Evolutionary conservation across 352 stramenopile genomes (phyloP).

Genomic region (Blastocystis sp.): DNA sequence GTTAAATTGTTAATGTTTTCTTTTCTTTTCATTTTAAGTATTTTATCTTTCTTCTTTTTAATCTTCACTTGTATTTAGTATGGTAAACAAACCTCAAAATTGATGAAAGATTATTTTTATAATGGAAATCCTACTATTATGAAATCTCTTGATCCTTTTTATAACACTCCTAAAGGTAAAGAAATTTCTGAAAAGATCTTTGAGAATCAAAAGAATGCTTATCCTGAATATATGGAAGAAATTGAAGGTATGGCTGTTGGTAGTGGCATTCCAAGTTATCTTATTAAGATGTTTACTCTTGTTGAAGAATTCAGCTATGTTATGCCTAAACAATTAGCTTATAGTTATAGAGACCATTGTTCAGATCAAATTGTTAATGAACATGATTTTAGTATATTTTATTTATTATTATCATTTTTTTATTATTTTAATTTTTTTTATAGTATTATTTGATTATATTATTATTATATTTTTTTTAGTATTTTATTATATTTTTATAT

Average conservation of each 20-base stretch:
- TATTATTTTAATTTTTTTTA: neutral
- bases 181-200: conserved; percentile 28
- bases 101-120: conserved; percentile 26
- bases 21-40: too few species aligned
- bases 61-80: too few species aligned
- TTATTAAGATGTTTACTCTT: conserved; percentile 27
- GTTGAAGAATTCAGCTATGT: conserved; percentile 35
- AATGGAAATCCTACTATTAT: conserved; percentile 26
- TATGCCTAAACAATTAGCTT: conserved; percentile 8
- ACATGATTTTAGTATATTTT: conserved; percentile 1
- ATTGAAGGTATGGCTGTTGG: conserved; percentile 24
- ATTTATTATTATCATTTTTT: neutral
- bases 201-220: conserved; percentile 1
- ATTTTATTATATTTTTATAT: conserved; percentile 9
- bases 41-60: too few species aligned
- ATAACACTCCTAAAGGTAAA: conserved; percentile 26
- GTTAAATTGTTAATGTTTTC: too few species aligned
- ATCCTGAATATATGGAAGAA: conserved; percentile 30
- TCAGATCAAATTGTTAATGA: conserved; percentile 26
- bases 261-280: neutral
- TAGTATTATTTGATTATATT: conserved; percentile 7
- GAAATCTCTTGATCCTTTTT: conserved; percentile 34
- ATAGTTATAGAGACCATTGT: conserved; percentile 22
- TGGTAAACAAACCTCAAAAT: conserved; percentile 22
- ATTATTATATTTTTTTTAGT: neutral